Conservation (phyloP, 768 basidiomycete species). For the Boletus patriciae region DNA sequence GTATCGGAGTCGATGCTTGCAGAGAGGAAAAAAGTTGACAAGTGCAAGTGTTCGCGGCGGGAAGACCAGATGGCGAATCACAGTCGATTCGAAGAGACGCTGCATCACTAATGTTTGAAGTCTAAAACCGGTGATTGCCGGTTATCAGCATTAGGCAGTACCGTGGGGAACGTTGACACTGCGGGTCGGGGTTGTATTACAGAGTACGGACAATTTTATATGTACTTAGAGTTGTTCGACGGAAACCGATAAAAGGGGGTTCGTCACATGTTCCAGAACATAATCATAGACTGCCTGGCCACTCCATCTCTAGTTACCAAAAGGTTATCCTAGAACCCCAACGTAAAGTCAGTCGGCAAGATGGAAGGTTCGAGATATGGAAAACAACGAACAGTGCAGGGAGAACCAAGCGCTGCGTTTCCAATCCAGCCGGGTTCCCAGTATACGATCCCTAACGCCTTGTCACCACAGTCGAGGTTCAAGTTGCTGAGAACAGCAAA, state of each 20-base stretch:
- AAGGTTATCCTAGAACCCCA: conserved; percentile 6
- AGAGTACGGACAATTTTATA: not conserved
- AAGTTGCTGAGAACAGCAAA: not conserved
- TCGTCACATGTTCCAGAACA: not conserved
- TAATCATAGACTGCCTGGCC: conserved; percentile 5
- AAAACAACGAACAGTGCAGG: conserved; percentile 10
- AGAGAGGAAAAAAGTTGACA: not conserved
- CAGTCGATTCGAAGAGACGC: not conserved
- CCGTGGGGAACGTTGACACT: not conserved
- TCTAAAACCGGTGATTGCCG: conserved; percentile 5
- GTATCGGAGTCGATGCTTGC: not conserved
- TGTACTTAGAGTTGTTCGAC: not conserved
- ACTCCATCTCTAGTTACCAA: conserved; percentile 7
- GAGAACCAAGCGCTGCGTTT: conserved; percentile 7
- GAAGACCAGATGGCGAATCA: not conserved
- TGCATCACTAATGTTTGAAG: conserved; percentile 1
- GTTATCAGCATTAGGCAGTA: not conserved
- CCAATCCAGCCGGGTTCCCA: conserved; percentile 13
- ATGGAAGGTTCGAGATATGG: not conserved
- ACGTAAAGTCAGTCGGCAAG: not conserved
- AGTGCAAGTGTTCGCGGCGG: not conserved
- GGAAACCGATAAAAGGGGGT: too few relatives aligned
- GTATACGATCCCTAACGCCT: conserved; percentile 12
- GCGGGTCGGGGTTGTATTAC: too few relatives aligned
- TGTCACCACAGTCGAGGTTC: not conserved